These are phyloP conservation scores for Tolypocladium nubicola DNA, from an alignment of 2,329 filamentous ascomycete species.

Conservation along the genomic window DNA sequence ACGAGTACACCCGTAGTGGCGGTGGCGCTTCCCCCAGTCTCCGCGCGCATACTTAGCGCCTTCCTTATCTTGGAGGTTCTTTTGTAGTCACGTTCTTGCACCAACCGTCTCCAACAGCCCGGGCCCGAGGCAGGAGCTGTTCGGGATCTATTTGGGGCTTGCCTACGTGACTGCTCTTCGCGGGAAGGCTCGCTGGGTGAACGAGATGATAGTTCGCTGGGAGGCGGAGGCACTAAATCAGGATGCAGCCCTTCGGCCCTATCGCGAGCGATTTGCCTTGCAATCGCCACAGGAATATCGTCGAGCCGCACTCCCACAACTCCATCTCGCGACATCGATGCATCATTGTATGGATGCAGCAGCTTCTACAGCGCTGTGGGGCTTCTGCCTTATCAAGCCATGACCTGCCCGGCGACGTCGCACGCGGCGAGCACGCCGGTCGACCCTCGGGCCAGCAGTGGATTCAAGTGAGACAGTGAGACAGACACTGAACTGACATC, in stretches of 20 bases:
- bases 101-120: not conserved
- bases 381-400: not conserved
- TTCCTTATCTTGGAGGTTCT: slow-evolving; percentile 8
- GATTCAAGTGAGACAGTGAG: not conserved
- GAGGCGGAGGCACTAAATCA: not conserved
- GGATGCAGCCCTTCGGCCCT: not conserved
- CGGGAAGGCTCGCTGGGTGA: not conserved
- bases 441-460: too few species aligned
- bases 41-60: slow-evolving; percentile 1
- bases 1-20: too few species aligned
- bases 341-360: too few species aligned
- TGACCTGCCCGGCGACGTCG: not conserved
- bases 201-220: not conserved
- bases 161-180: not conserved
- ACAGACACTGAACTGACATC: not conserved
- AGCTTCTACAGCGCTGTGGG: not conserved
- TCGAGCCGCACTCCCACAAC: not conserved
- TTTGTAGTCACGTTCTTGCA: not conserved
- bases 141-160: not conserved
- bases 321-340: not conserved
- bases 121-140: not conserved
- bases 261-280: not conserved
- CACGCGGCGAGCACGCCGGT: not conserved
- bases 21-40: not conserved
- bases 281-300: not conserved